phyloP scores from a whole-genome alignment of 23 red algal genomes.

The Cyanidium caldarium region DNA sequence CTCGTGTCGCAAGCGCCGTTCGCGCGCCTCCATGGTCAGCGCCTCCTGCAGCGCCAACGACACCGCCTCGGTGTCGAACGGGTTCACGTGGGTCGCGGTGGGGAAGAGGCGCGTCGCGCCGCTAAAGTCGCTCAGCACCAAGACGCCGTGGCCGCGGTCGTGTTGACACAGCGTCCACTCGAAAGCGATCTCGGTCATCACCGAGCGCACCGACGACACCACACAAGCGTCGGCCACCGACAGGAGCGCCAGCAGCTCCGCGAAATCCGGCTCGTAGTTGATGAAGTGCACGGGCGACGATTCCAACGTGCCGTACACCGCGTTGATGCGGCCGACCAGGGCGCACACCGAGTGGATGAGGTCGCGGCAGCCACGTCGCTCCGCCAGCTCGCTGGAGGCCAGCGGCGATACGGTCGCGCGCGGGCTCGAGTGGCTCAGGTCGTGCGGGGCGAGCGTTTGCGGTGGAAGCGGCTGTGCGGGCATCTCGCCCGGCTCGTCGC shows the following conservation, averaged over 20 bases:
- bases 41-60: constrained; percentile 28
- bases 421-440: too few relatives aligned
- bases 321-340: constrained; percentile 74
- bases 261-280: constrained; percentile 21
- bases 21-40: constrained; percentile 32
- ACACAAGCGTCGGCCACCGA: constrained; percentile 57
- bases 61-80: constrained; percentile 63
- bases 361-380: background rate
- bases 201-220: constrained; percentile 58
- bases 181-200: constrained; percentile 57
- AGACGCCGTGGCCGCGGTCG: constrained; percentile 26
- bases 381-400: background rate
- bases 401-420: too few relatives aligned
- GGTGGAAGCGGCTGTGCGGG: too few relatives aligned
- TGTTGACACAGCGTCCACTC: constrained; percentile 91
- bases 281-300: constrained; percentile 73
- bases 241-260: constrained; percentile 50
- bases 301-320: constrained; percentile 41
- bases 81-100: constrained; percentile 71
- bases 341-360: constrained; percentile 1
- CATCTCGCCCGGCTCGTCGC: too few relatives aligned
- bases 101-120: constrained; percentile 51
- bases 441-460: too few relatives aligned
- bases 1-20: constrained; percentile 34
- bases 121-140: constrained; percentile 76